Evolutionary conservation across 1,284 basidiomycete genomes (phyloP).

Genomic region (Puccinia horiana): DNA sequence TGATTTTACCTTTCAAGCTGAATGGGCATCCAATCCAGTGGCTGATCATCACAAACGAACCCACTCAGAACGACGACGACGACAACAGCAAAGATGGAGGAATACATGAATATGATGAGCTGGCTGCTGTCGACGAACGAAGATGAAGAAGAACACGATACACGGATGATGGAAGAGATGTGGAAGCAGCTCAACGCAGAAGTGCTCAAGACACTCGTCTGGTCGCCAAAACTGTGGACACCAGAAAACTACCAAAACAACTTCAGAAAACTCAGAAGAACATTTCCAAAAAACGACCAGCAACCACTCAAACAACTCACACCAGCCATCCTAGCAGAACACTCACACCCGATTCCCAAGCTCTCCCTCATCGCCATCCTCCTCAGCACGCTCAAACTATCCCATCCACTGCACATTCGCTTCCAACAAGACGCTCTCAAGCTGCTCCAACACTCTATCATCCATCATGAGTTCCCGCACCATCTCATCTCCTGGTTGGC

Average conservation of each 20-base stretch:
- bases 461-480: neutral
- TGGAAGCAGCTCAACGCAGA: neutral
- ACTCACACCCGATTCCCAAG: no score
- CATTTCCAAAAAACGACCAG: no score
- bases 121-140: slow-evolving; percentile 18
- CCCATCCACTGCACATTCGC: neutral
- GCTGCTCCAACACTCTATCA: no score
- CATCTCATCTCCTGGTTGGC: slow-evolving; percentile 15
- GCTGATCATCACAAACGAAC: no score
- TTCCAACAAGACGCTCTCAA: slow-evolving; percentile 10
- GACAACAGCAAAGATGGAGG: neutral
- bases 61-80: no score
- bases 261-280: neutral
- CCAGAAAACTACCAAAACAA: neutral
- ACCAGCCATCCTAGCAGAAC: no score
- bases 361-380: slow-evolving; percentile 11
- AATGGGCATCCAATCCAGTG: no score
- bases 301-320: no score
- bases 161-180: slow-evolving; percentile 7
- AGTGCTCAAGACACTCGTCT: neutral
- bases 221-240: neutral
- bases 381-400: neutral
- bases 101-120: slow-evolving; percentile 22
- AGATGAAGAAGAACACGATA: neutral
- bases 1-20: no score